Conservation (phyloP, 2,329 filamentous ascomycete genomes). For the Verticillium isaacii region DNA sequence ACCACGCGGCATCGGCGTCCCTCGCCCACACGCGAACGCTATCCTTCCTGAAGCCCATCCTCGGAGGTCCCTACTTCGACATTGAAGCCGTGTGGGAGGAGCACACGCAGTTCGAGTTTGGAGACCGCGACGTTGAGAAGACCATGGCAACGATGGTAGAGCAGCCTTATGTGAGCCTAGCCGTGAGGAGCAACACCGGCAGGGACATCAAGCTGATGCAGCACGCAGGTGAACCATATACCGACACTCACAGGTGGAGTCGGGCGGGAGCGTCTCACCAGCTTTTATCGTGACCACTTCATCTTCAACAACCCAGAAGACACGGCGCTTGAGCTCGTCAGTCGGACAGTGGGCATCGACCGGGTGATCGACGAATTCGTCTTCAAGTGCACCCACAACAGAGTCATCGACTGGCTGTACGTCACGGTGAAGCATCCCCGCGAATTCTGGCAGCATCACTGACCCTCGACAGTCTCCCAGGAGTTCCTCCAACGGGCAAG, state of each 20-base stretch:
- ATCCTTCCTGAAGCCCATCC: conserved; percentile 57
- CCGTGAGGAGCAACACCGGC: conserved; percentile 46
- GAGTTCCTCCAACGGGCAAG: conserved; percentile 48
- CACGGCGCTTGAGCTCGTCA: conserved; percentile 63
- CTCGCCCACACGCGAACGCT: conserved; percentile 64
- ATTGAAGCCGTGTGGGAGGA: conserved; percentile 77
- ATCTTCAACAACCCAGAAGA: conserved; percentile 69
- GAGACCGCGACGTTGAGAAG: conserved; percentile 59
- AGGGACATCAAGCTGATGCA: background rate
- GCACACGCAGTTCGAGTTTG: conserved; percentile 69
- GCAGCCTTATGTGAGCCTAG: conserved; percentile 74
- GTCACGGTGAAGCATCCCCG: conserved; percentile 18
- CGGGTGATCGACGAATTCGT: conserved; percentile 69
- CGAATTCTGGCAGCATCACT: background rate
- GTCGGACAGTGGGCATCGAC: conserved; percentile 67
- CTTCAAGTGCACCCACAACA: conserved; percentile 58
- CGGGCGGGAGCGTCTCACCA: conserved; percentile 55
- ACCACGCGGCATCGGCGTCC: conserved; percentile 48
- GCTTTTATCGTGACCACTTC: conserved; percentile 71
- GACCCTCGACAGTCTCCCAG: conserved; percentile 35
- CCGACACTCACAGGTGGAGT: conserved; percentile 59
- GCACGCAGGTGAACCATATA: background rate
- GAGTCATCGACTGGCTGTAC: conserved; percentile 65
- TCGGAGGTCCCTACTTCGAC: conserved; percentile 65
- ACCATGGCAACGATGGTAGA: conserved; percentile 81